phyloP scores from a whole-genome alignment of 1,284 basidiomycete species.

The Spongiforma sp. region DNA sequence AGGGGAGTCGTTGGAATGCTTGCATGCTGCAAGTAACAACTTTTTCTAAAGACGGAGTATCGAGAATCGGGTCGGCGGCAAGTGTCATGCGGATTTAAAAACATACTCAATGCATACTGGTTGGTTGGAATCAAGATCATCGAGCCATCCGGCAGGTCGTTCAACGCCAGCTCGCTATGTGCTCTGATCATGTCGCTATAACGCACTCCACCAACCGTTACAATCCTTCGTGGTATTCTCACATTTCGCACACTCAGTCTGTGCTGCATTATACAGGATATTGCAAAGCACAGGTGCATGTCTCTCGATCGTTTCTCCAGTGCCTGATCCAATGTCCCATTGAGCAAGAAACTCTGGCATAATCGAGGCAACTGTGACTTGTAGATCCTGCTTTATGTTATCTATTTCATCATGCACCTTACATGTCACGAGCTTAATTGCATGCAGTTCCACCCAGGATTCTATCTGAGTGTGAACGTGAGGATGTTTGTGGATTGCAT shows the following conservation, averaged over 20 bases:
- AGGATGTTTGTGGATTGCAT: no score
- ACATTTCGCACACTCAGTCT: background rate
- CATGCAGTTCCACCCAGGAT: background rate
- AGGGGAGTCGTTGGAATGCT: no score
- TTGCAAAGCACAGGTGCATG: background rate
- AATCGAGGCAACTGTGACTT: background rate
- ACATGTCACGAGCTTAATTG: background rate
- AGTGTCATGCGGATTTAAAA: no score
- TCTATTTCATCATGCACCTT: background rate
- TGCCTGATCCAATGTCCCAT: background rate
- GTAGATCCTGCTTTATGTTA: background rate
- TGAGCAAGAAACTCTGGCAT: background rate
- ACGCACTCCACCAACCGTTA: background rate
- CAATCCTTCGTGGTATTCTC: background rate
- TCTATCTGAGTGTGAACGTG: background rate
- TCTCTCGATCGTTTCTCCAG: background rate
- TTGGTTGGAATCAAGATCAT: no score
- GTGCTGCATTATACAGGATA: background rate
- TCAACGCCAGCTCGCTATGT: background rate
- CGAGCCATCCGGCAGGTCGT: constrained; percentile 1
- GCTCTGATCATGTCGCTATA: background rate
- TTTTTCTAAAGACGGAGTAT: no score
- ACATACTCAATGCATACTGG: no score
- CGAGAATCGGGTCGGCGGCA: no score
- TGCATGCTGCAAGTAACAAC: no score